A percentile compares a stretch with the other conserved stretches of the same genome.
These are phyloP conservation scores for Sutorius eximius DNA, from an alignment of 1,284 basidiomycete species.

Conservation along the genomic window DNA sequence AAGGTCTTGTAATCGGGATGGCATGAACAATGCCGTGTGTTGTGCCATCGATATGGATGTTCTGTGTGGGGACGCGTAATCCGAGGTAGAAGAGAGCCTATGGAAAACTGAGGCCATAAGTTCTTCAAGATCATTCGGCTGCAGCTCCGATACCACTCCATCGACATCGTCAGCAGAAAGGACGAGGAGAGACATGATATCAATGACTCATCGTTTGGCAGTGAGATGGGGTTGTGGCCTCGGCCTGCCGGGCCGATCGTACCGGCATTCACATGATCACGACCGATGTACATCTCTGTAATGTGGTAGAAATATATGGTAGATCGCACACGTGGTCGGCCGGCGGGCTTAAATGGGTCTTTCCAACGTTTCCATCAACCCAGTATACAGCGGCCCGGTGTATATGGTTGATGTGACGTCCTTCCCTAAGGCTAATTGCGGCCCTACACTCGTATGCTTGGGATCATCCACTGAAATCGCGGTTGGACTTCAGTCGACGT, in stretches of 20 bases:
- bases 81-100: constrained; percentile 33
- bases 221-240: not conserved
- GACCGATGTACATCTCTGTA: too few species aligned
- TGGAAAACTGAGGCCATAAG: constrained; percentile 59
- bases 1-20: constrained; percentile 50
- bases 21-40: constrained; percentile 71
- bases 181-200: constrained; percentile 47
- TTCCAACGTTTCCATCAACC: too few species aligned
- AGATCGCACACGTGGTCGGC: too few species aligned
- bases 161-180: constrained; percentile 54
- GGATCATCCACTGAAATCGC: not conserved
- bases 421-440: not conserved
- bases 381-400: too few species aligned
- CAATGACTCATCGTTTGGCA: not conserved
- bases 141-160: constrained; percentile 41
- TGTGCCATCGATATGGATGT: constrained; percentile 45
- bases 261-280: not conserved
- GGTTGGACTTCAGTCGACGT: not conserved
- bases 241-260: not conserved
- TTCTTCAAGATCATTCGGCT: constrained; percentile 45
- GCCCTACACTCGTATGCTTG: not conserved
- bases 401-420: too few species aligned
- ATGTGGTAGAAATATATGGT: too few species aligned
- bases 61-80: constrained; percentile 49
- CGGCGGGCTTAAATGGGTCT: too few species aligned